Conservation (phyloP, 192 early-diverging fungal genomes). For the Entophlyctis helioformis region DNA sequence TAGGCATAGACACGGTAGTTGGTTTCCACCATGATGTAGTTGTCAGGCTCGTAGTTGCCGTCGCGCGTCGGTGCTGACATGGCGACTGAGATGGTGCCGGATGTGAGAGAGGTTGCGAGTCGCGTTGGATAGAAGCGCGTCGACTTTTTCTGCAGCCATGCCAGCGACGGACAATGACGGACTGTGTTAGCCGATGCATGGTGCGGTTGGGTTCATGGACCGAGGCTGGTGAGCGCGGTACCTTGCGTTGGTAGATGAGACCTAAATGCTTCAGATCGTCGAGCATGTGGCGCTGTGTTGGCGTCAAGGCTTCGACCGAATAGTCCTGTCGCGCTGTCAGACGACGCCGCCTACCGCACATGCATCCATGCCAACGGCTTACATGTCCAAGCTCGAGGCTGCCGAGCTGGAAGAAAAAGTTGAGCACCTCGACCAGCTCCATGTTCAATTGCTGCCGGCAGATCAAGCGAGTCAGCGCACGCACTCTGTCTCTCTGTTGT, state of each 20-base stretch:
- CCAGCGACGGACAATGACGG: background rate
- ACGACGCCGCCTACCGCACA: background rate
- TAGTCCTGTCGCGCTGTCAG: slow-evolving; percentile 45
- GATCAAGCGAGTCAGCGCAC: background rate
- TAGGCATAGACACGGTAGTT: slow-evolving; percentile 94
- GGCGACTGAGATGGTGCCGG: slow-evolving; percentile 44
- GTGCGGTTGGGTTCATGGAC: background rate
- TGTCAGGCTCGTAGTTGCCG: slow-evolving; percentile 24
- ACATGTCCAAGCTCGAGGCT: slow-evolving; percentile 79
- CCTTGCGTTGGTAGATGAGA: slow-evolving; percentile 77
- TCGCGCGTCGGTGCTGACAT: slow-evolving; percentile 20
- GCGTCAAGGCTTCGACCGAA: slow-evolving; percentile 69
- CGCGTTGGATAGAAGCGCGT: slow-evolving; percentile 82
- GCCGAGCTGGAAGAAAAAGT: slow-evolving; percentile 88
- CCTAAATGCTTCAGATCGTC: slow-evolving; percentile 83
- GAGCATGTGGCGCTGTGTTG: slow-evolving; percentile 73
- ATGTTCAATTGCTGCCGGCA: slow-evolving; percentile 32
- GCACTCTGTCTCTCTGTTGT: background rate
- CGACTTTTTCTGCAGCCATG: slow-evolving; percentile 30
- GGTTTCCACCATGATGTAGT: slow-evolving; percentile 90
- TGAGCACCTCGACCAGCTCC: slow-evolving; percentile 88
- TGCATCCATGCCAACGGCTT: background rate
- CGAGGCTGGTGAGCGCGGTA: slow-evolving; percentile 3
- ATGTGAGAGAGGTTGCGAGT: slow-evolving; percentile 83
- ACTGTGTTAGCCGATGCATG: background rate